phyloP scores from a whole-genome alignment of 2,329 filamentous ascomycete genomes.

The Fusarium tjaetaba region DNA sequence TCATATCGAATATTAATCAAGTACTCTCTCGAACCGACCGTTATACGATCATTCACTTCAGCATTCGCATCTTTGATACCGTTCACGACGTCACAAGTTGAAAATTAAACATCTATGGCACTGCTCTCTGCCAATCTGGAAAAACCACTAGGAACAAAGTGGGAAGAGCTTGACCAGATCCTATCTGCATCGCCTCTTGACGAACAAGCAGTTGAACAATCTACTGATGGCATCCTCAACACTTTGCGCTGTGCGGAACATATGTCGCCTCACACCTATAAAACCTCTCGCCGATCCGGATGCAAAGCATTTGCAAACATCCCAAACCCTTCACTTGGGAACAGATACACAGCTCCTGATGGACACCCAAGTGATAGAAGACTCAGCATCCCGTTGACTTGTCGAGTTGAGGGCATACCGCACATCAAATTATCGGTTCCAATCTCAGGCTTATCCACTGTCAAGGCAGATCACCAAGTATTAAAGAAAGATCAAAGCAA shows the following conservation, averaged over 20 bases:
- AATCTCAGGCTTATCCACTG: not conserved
- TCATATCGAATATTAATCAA: slow-evolving; percentile 7
- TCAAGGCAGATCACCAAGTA: not conserved
- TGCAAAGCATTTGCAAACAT: not conserved
- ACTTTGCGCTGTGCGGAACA: not conserved
- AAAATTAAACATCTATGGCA: not conserved
- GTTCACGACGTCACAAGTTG: not conserved
- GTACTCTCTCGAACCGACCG: not conserved
- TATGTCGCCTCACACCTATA: slow-evolving; percentile 1
- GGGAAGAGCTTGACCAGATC: not conserved
- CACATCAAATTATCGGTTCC: slow-evolving; percentile 23
- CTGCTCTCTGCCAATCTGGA: not conserved
- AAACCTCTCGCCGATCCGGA: not conserved
- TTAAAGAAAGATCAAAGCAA: not conserved
- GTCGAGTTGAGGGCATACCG: not conserved
- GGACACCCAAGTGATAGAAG: not conserved
- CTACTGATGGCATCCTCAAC: not conserved
- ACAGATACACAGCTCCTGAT: not conserved
- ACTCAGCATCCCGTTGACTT: slow-evolving; percentile 17
- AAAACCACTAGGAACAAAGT: not conserved
- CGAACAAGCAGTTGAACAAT: not conserved
- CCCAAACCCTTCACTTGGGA: not conserved
- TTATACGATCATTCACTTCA: not conserved
- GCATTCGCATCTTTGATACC: not conserved
- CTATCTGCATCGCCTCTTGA: not conserved